Conservation (phyloP, 1,284 basidiomycete species). For the Ustilago xerochloae region DNA sequence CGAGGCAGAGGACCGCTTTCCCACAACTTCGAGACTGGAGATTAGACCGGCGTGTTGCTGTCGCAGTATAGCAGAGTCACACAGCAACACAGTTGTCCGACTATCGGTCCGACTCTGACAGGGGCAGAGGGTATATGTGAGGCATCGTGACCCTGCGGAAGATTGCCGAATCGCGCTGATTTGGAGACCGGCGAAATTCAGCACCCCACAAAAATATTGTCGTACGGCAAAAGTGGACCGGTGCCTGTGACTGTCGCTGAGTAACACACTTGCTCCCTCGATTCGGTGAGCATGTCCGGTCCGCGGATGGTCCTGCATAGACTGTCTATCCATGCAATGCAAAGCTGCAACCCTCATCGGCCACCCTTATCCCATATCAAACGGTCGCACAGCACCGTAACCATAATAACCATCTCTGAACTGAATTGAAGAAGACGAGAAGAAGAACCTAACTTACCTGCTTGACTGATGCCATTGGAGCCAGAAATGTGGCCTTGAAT, state of each 20-base stretch:
- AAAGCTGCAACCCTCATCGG: too few species aligned
- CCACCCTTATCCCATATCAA: too few species aligned
- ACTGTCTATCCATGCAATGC: too few species aligned
- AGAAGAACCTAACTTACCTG: slow-evolving; percentile 53
- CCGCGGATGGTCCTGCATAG: too few species aligned
- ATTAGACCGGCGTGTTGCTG: slow-evolving; percentile 14
- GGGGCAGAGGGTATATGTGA: neutral
- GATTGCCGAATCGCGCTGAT: slow-evolving; percentile 35
- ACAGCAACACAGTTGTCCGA: too few species aligned
- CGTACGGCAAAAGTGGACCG: neutral
- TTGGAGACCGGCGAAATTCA: slow-evolving; percentile 11
- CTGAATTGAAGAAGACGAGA: too few species aligned
- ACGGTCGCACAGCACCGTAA: too few species aligned
- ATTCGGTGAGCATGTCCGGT: too few species aligned
- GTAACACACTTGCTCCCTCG: too few species aligned
- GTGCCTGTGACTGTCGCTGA: neutral
- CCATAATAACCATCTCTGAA: too few species aligned
- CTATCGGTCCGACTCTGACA: neutral
- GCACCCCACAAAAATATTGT: neutral
- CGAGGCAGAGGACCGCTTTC: neutral
- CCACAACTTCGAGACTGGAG: too few species aligned
- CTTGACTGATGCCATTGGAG: slow-evolving; percentile 32
- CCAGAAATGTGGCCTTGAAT: slow-evolving; percentile 51
- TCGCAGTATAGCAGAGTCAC: neutral
- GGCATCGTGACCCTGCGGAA: slow-evolving; percentile 41